A percentile compares a stretch with the other conserved stretches of the same genome.
These are phyloP conservation scores for Colletotrichum melonis DNA, from an alignment of 2,329 filamentous ascomycete genomes.

Conservation along the genomic window DNA sequence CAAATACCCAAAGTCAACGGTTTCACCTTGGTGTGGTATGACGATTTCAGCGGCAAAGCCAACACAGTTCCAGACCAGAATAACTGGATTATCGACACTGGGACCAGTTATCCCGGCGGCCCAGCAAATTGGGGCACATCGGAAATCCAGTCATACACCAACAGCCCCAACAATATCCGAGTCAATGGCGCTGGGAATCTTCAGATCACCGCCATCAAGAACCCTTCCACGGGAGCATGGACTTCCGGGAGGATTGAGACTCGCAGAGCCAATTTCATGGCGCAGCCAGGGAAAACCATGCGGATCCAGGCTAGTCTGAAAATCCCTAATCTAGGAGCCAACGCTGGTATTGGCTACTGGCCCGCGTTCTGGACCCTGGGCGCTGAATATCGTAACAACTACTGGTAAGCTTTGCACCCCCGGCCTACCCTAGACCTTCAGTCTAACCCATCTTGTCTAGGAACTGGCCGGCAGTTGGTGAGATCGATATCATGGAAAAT, in stretches of 20 bases:
- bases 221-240: conserved; percentile 47
- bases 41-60: conserved; percentile 52
- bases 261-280: conserved; percentile 47
- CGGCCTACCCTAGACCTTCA: conserved; percentile 58
- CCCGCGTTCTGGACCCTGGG: conserved; percentile 60
- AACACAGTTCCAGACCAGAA: conserved; percentile 47
- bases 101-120: conserved; percentile 56
- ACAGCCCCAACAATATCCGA: conserved; percentile 54
- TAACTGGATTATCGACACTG: conserved; percentile 58
- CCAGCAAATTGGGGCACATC: conserved; percentile 58
- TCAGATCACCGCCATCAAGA: conserved; percentile 54
- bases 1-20: conserved; percentile 40
- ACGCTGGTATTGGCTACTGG: conserved; percentile 52
- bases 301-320: conserved; percentile 51
- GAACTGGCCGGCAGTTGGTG: conserved; percentile 56
- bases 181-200: conserved; percentile 61
- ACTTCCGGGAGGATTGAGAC: conserved; percentile 58
- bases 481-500: conserved; percentile 72
- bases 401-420: conserved; percentile 42
- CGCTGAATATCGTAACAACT: conserved; percentile 48
- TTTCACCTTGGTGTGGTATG: conserved; percentile 53
- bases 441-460: conserved; percentile 53
- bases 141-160: conserved; percentile 60
- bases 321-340: conserved; percentile 38
- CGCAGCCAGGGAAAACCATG: conserved; percentile 47